phyloP scores from a whole-genome alignment of 495 filamentous ascomycete species.

The Thermochaetoides thermophila region DNA sequence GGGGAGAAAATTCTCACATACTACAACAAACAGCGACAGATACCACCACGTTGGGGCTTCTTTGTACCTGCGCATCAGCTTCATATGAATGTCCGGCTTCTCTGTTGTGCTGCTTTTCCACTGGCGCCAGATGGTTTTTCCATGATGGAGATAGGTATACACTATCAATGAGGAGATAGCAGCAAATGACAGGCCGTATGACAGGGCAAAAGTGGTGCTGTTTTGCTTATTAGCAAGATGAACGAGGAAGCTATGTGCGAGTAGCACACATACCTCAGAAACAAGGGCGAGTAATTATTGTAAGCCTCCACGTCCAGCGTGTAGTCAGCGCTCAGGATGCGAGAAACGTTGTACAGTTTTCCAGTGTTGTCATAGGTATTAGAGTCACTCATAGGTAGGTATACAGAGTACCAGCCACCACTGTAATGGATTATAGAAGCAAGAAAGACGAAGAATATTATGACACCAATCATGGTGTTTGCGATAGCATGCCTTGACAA shows the following conservation, averaged over 20 bases:
- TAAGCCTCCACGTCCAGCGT: constrained; percentile 41
- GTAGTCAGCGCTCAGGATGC: constrained; percentile 34
- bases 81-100: constrained; percentile 46
- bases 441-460: constrained; percentile 36
- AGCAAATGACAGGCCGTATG: constrained; percentile 59
- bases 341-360: constrained; percentile 36
- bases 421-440: constrained; percentile 43
- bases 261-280: constrained; percentile 40
- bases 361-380: constrained; percentile 50
- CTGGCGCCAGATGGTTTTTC: constrained; percentile 44
- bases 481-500: constrained; percentile 34
- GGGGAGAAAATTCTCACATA: constrained; percentile 9
- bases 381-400: constrained; percentile 44
- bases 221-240: constrained; percentile 4
- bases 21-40: constrained; percentile 30
- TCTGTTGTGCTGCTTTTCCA: constrained; percentile 43
- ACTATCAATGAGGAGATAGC: constrained; percentile 51
- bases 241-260: background rate
- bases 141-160: constrained; percentile 49
- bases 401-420: constrained; percentile 49
- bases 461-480: constrained; percentile 48
- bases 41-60: constrained; percentile 46
- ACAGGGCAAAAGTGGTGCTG: constrained; percentile 45
- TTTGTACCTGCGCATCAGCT: constrained; percentile 44
- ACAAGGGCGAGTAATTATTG: constrained; percentile 46